phyloP scores from a whole-genome alignment of 148 eudicot species.

The Polygonum aviculare region DNA sequence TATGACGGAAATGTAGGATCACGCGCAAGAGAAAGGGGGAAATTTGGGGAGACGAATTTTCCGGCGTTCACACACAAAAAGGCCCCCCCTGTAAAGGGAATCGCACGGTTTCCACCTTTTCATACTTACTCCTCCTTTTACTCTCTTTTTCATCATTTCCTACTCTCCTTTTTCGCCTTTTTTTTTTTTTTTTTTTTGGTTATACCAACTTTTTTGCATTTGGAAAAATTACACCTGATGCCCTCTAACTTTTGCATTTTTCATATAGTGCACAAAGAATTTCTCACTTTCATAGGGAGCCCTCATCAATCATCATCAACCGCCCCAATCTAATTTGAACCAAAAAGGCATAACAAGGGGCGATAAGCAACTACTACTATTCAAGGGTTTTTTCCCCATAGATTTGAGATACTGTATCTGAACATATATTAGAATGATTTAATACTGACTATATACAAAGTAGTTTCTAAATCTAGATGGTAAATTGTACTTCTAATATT shows the following conservation, averaged over 20 bases:
- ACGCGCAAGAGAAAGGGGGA: neutral
- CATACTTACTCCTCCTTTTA: slow-evolving; percentile 10
- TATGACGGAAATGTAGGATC: neutral
- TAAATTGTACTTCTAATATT: too few species aligned
- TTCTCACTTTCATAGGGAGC: neutral
- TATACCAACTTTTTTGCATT: neutral
- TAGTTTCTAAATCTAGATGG: too few species aligned
- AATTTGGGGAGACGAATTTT: neutral
- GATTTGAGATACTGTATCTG: too few species aligned
- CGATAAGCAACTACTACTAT: too few species aligned
- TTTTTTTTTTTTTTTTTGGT: neutral
- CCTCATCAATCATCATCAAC: neutral
- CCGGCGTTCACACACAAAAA: neutral
- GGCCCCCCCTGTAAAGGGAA: neutral
- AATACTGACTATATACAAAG: too few species aligned
- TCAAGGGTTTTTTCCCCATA: too few species aligned
- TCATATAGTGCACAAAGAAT: neutral
- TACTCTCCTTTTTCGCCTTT: neutral
- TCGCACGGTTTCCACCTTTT: slow-evolving; percentile 12
- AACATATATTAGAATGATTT: too few species aligned
- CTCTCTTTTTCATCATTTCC: neutral
- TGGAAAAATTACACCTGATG: neutral
- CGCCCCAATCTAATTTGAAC: too few species aligned
- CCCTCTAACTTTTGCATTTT: neutral
- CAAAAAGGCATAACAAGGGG: too few species aligned